Evolutionary conservation across 1,284 basidiomycete genomes (phyloP).

Genomic region (Apiotrichum brassicae): DNA sequence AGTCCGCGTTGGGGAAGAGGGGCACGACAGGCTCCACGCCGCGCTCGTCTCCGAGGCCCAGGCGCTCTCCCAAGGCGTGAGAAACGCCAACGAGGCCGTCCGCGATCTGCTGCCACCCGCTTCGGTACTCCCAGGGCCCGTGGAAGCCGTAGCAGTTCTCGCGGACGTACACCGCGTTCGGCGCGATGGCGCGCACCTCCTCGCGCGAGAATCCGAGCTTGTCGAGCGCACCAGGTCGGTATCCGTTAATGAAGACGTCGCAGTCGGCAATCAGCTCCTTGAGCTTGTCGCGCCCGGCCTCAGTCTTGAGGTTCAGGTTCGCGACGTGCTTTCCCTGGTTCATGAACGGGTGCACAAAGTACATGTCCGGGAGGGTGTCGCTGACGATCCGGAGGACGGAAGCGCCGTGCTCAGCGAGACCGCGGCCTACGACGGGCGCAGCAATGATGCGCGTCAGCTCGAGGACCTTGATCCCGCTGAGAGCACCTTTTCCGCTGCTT

Average conservation of each 20-base stretch:
- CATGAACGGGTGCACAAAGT: slow-evolving; percentile 4
- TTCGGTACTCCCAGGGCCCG: slow-evolving; percentile 9
- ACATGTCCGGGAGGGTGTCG: slow-evolving; percentile 5
- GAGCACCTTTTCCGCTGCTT: not conserved
- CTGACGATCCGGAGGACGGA: slow-evolving; percentile 10
- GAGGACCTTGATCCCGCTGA: slow-evolving; percentile 14
- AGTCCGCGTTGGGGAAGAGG: slow-evolving; percentile 14
- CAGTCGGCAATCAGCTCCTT: slow-evolving; percentile 1
- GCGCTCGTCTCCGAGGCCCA: slow-evolving; percentile 5
- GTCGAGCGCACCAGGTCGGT: slow-evolving; percentile 10
- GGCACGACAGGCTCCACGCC: slow-evolving; percentile 7
- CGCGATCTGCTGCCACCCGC: slow-evolving; percentile 14
- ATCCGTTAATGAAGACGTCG: slow-evolving; percentile 14
- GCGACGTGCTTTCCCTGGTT: slow-evolving; percentile 12
- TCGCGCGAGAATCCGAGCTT: slow-evolving; percentile 5
- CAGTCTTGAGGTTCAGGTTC: slow-evolving; percentile 7
- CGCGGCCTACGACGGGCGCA: slow-evolving; percentile 4
- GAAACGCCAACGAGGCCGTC: slow-evolving; percentile 6
- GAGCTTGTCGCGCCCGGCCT: slow-evolving; percentile 1
- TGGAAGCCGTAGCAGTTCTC: slow-evolving; percentile 18
- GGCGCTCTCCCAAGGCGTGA: not conserved
- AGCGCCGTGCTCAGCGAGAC: slow-evolving; percentile 14
- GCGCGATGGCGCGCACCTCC: slow-evolving; percentile 7
- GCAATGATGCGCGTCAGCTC: slow-evolving; percentile 16
- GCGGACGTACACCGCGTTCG: slow-evolving; percentile 3